Evolutionary conservation across 441 rosid species (phyloP).

Genomic region (Macaranga tanarius): DNA sequence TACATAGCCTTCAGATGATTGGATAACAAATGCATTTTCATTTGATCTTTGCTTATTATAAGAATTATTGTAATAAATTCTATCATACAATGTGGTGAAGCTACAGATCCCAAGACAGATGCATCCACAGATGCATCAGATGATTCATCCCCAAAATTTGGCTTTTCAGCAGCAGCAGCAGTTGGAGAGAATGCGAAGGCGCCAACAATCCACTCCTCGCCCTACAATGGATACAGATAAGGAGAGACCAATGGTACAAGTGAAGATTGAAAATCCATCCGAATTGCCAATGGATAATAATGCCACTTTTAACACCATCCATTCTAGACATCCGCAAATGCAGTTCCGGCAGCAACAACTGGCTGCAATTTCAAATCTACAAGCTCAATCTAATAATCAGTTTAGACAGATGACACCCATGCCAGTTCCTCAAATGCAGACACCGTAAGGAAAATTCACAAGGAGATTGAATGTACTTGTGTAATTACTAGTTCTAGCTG

Average conservation of each 20-base stretch:
- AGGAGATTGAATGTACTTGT: slow-evolving; percentile 16
- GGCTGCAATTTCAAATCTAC: slow-evolving; percentile 61
- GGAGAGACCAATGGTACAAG: slow-evolving; percentile 72
- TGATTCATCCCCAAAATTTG: slow-evolving; percentile 52
- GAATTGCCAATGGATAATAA: slow-evolving; percentile 63
- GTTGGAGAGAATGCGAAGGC: slow-evolving; percentile 56
- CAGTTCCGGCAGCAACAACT: slow-evolving; percentile 66
- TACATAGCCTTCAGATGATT: neutral
- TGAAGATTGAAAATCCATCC: slow-evolving; percentile 66
- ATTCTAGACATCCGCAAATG: slow-evolving; percentile 54
- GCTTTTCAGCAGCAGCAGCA: slow-evolving; percentile 58
- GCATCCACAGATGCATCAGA: slow-evolving; percentile 76
- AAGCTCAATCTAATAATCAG: slow-evolving; percentile 58
- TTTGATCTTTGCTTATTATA: slow-evolving; percentile 16
- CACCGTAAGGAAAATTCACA: slow-evolving; percentile 57
- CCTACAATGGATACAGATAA: slow-evolving; percentile 66
- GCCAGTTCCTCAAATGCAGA: slow-evolving; percentile 70
- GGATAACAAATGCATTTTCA: neutral
- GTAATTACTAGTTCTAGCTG: neutral
- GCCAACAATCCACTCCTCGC: slow-evolving; percentile 52
- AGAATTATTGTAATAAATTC: neutral
- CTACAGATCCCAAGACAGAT: slow-evolving; percentile 63
- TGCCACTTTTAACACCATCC: slow-evolving; percentile 47
- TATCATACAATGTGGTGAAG: slow-evolving; percentile 22
- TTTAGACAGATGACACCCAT: slow-evolving; percentile 60